phyloP scores from a whole-genome alignment of 2,329 filamentous ascomycete species.

The Hysterium pulicare region DNA sequence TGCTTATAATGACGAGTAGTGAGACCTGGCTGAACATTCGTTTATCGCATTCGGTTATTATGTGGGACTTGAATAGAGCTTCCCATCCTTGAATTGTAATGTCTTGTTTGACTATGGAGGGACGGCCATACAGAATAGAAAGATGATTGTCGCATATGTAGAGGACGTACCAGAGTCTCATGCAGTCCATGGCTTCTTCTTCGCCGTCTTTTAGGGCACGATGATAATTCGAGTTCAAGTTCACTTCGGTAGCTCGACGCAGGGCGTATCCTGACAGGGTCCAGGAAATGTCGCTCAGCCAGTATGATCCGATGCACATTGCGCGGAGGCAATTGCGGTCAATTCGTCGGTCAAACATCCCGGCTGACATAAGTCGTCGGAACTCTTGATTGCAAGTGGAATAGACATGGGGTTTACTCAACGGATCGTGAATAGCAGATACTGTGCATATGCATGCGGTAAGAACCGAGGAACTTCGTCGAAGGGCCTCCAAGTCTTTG shows the following conservation, averaged over 20 bases:
- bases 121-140: conserved; percentile 59
- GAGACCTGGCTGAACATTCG: conserved; percentile 58
- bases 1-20: conserved; percentile 56
- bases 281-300: conserved; percentile 62
- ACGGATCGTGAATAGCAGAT: conserved; percentile 57
- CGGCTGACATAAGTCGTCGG: conserved; percentile 53
- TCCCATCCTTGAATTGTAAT: conserved; percentile 57
- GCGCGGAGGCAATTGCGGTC: conserved; percentile 58
- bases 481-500: conserved; percentile 44
- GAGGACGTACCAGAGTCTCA: conserved; percentile 56
- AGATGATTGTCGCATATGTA: conserved; percentile 67
- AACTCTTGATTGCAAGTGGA: conserved; percentile 57
- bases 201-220: conserved; percentile 38
- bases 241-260: conserved; percentile 49
- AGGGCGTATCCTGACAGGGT: conserved; percentile 57
- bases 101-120: conserved; percentile 58
- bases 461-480: conserved; percentile 54
- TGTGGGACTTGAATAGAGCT: conserved; percentile 51
- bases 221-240: conserved; percentile 44
- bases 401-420: conserved; percentile 49
- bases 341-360: conserved; percentile 57
- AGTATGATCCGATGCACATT: conserved; percentile 60
- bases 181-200: conserved; percentile 50
- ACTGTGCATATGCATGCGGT: conserved; percentile 57
- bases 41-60: conserved; percentile 54